Evolutionary conservation across 1,139 yeast genomes (phyloP).

Genomic region (Pichia kudriavzevii): DNA sequence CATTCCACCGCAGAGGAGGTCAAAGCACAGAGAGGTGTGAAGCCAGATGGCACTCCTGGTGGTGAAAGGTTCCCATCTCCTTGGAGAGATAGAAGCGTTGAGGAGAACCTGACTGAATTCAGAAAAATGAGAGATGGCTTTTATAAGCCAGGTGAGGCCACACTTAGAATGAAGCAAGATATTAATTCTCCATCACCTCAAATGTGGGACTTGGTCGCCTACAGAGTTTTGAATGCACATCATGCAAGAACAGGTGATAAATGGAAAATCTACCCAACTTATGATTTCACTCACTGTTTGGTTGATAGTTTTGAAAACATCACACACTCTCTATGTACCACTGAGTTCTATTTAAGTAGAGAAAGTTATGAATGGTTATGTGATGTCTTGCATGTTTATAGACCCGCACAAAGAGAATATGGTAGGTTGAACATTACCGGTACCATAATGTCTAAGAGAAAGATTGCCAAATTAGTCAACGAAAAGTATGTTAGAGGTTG

Average conservation of each 20-base stretch:
- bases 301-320: conserved; percentile 97
- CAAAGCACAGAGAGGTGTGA: conserved; percentile 81
- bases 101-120: conserved; percentile 71
- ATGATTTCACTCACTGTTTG: conserved; percentile 97
- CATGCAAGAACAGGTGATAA: conserved; percentile 95
- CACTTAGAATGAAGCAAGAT: conserved; percentile 95
- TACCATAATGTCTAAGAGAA: conserved; percentile 88
- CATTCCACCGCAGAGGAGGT: conserved; percentile 92
- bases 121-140: conserved; percentile 87
- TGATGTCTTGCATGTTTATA: conserved; percentile 87
- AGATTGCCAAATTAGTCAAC: conserved; percentile 85
- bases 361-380: conserved; percentile 98
- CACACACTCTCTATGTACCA: conserved; percentile 90
- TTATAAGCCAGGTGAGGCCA: conserved; percentile 86
- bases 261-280: conserved; percentile 98
- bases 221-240: conserved; percentile 83
- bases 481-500: conserved; percentile 83
- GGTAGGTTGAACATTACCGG: conserved; percentile 95
- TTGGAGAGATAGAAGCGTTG: conserved; percentile 63
- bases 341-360: conserved; percentile 86
- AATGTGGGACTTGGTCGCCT: conserved; percentile 99
- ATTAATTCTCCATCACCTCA: conserved; percentile 89
- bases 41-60: conserved; percentile 86
- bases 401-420: conserved; percentile 98
- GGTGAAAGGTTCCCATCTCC: conserved; percentile 82